phyloP scores from a whole-genome alignment of 306 rosid species.

The Fagus crenata region DNA sequence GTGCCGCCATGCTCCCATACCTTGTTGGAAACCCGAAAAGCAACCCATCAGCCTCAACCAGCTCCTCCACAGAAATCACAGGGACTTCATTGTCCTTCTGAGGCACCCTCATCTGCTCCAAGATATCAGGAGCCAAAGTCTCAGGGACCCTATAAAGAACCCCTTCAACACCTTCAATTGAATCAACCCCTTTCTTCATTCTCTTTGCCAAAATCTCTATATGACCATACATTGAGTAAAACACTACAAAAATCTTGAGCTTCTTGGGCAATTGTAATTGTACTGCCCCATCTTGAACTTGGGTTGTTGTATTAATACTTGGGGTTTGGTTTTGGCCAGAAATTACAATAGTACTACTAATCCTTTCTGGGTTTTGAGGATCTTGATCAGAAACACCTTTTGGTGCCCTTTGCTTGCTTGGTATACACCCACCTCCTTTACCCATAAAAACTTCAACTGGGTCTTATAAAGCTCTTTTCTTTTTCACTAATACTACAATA shows the following conservation, averaged over 20 bases:
- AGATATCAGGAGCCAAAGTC: conserved; percentile 51
- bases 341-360: conserved; percentile 7
- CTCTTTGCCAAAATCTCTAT: conserved; percentile 65
- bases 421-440: conserved; percentile 72
- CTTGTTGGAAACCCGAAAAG: conserved; percentile 80
- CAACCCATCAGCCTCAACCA: conserved; percentile 75
- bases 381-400: conserved; percentile 23
- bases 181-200: conserved; percentile 65
- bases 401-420: conserved; percentile 58
- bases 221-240: conserved; percentile 76
- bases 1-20: conserved; percentile 70
- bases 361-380: conserved; percentile 37
- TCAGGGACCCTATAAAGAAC: conserved; percentile 59
- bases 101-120: conserved; percentile 69
- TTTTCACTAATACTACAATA: background rate
- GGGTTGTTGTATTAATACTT: conserved; percentile 19
- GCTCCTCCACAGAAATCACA: conserved; percentile 48
- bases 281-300: conserved; percentile 20
- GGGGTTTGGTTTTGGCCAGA: conserved; percentile 34
- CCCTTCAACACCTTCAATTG: conserved; percentile 73
- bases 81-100: conserved; percentile 46
- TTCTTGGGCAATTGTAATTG: conserved; percentile 22
- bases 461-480: background rate
- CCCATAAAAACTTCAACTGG: conserved; percentile 48
- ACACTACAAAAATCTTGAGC: conserved; percentile 60